Evolutionary conservation across 2,329 filamentous ascomycete genomes (phyloP), one percentile per base, ranked within the genome.

Genomic region (Fusarium lyarnte): DNA sequence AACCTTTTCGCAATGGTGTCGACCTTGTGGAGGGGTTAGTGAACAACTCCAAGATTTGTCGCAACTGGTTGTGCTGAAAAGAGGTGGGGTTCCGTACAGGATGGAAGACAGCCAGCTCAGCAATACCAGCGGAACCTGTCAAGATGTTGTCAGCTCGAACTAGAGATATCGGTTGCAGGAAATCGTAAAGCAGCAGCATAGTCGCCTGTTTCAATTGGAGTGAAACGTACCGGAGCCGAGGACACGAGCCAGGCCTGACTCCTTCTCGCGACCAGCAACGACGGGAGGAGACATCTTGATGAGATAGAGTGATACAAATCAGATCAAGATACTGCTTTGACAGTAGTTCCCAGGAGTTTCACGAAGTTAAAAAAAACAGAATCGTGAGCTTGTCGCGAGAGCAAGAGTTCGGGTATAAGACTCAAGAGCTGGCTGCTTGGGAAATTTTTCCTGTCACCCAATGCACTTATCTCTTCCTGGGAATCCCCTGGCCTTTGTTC

Each of bases 1-100:
- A 99, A 90, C 77, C 96, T 94, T 88, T 99, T 99, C 73, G 96
- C 95, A 79, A 97, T 98, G 55, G 96, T 99, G 85, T 99, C 96
- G 82, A 99, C 94, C 93, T 95, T 70, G 36, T 29, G 52, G 51
- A 29, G 55, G 54, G 46, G 70, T 77, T 69, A 77, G 75, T 64
- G 65, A 49, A 46, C 45, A 66, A 53, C 43, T 69, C 70, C 51
- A 41, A 49, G 19, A 59, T 51, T 51, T 35, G 43, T 47, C 41
- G 31, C 53, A 43, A 47, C 65, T 43, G 49, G 47, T 57, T 47
- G 55, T 58, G 49, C 36, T 59, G 14, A 57, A 45, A 62, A 59
- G 25, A 53, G 63, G 66, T 65, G 61, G 58, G 62, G 62, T 68
- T 81, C 66, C 87, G 76, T 88, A 94, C 94, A 73, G 94, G 94